Percentiles rank a stretch among this genome's conserved stretches.
These are phyloP conservation scores for Ascomycota sp. DNA, from an alignment of 2,329 filamentous ascomycete genomes.

Conservation along the genomic window DNA sequence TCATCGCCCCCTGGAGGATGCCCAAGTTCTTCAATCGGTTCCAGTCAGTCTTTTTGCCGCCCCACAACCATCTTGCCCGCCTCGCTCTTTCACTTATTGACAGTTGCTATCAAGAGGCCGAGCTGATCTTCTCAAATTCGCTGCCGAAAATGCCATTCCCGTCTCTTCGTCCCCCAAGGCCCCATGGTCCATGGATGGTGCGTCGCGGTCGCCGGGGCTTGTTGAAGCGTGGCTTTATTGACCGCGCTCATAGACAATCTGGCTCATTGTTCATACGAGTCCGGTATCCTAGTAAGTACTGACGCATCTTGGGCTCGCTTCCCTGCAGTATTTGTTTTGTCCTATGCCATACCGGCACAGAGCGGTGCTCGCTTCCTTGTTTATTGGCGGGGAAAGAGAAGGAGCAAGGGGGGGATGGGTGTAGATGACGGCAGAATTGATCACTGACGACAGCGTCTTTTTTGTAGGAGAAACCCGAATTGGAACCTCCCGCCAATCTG, in stretches of 20 bases:
- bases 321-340: no score
- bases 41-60: slow-evolving; percentile 2
- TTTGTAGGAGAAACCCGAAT: slow-evolving; percentile 24
- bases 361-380: no score
- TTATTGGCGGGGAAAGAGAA: no score
- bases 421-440: neutral
- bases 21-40: slow-evolving; percentile 18
- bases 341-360: no score
- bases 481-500: slow-evolving; percentile 46
- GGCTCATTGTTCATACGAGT: no score
- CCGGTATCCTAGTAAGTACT: no score
- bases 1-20: slow-evolving; percentile 54
- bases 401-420: no score
- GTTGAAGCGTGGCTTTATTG: neutral
- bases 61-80: no score
- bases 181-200: slow-evolving; percentile 37
- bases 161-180: slow-evolving; percentile 54
- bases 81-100: no score
- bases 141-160: slow-evolving; percentile 43
- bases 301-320: no score
- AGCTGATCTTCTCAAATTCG: slow-evolving; percentile 53
- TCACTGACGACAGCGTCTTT: no score
- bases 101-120: slow-evolving; percentile 24
- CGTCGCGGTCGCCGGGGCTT: neutral
- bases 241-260: neutral